These are phyloP conservation scores for Nematocida homosporus DNA, from an alignment of 371 early-diverging fungal species.

Conservation along the genomic window DNA sequence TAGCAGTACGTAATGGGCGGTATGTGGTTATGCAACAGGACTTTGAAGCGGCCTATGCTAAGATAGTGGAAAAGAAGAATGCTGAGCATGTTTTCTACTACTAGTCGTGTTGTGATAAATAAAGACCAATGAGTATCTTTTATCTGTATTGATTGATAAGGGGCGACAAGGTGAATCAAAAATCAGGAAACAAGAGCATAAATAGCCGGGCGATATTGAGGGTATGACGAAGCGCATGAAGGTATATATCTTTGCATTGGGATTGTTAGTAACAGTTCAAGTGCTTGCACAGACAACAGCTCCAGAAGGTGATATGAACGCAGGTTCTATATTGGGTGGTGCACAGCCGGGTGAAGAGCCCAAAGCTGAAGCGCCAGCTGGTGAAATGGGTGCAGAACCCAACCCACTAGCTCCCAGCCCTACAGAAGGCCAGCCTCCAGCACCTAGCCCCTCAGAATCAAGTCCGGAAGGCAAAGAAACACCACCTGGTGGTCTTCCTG, in stretches of 20 bases:
- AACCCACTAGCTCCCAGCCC: not conserved
- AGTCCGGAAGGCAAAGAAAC: not conserved
- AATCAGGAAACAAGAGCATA: too few relatives aligned
- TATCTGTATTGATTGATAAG: too few relatives aligned
- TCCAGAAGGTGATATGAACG: not conserved
- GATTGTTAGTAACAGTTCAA: not conserved
- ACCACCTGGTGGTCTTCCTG: not conserved
- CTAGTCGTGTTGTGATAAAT: too few relatives aligned
- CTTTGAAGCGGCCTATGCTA: constrained; percentile 80
- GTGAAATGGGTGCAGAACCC: constrained; percentile 4
- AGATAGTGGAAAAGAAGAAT: constrained; percentile 64
- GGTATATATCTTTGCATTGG: not conserved
- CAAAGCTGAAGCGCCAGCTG: not conserved
- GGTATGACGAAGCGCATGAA: not conserved
- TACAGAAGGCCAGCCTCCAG: not conserved
- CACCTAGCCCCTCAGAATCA: not conserved
- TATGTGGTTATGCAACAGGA: constrained; percentile 92
- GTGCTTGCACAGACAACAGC: not conserved
- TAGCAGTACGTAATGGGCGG: constrained; percentile 90
- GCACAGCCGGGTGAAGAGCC: not conserved
- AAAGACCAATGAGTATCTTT: too few relatives aligned
- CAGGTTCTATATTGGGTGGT: not conserved
- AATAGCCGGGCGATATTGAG: too few relatives aligned
- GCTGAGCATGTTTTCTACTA: constrained; percentile 62
- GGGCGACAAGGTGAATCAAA: too few relatives aligned